Evolutionary conservation across 768 basidiomycete species (phyloP).

Genomic region (Amanita pseudoporphyria): DNA sequence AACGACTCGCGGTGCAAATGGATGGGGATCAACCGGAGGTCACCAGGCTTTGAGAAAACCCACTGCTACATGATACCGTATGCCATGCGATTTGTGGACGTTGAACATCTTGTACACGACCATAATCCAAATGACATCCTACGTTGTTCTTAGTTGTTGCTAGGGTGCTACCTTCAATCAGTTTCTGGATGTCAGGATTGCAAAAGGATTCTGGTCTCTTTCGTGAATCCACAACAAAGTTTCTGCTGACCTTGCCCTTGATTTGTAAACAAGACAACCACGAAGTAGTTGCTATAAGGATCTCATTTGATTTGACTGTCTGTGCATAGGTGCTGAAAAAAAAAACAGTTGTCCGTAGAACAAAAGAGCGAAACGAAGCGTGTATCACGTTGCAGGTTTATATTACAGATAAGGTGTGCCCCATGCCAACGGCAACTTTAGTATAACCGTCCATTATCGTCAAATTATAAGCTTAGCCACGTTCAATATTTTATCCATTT

Average conservation of each 20-base stretch:
- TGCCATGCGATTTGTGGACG: constrained; percentile 7
- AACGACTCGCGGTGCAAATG: constrained; percentile 75
- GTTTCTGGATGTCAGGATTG: too few relatives aligned
- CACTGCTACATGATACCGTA: constrained; percentile 7
- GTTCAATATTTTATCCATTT: background rate
- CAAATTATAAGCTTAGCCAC: background rate
- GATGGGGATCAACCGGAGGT: constrained; percentile 95
- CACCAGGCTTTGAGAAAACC: constrained; percentile 38
- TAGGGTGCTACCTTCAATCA: too few relatives aligned
- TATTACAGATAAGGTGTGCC: background rate
- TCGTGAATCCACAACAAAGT: too few relatives aligned
- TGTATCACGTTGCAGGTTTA: background rate
- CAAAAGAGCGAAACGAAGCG: background rate
- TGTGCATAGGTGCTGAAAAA: too few relatives aligned
- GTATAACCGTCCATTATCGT: background rate
- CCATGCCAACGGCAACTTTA: background rate
- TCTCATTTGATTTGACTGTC: too few relatives aligned
- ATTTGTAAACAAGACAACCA: too few relatives aligned
- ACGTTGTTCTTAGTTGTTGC: too few relatives aligned
- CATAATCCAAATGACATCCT: background rate
- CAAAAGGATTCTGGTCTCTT: too few relatives aligned
- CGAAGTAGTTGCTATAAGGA: too few relatives aligned
- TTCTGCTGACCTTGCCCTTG: too few relatives aligned
- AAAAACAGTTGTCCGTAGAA: too few relatives aligned
- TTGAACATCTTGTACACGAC: constrained; percentile 2